phyloP scores from a whole-genome alignment of 495 filamentous ascomycete genomes.

The Echria macrotheca region DNA sequence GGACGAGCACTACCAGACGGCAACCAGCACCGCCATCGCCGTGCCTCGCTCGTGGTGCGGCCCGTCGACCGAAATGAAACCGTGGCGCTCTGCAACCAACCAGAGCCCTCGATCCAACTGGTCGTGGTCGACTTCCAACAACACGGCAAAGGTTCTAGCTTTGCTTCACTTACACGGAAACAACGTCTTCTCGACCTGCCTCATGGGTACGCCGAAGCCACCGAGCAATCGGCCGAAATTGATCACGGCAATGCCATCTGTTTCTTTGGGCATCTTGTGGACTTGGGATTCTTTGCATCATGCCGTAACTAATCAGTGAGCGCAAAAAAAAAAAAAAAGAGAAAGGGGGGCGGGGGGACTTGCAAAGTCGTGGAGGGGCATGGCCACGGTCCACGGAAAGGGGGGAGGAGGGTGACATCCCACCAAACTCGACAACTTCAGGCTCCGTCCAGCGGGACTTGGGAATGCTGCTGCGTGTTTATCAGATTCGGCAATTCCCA shows the following conservation, averaged over 20 bases:
- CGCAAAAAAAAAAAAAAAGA: neutral
- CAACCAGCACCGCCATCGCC: neutral
- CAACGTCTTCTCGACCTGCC: no score
- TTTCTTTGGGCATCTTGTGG: neutral
- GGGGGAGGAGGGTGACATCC: neutral
- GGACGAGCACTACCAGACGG: no score
- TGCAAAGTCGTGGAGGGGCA: no score
- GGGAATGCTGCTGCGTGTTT: neutral
- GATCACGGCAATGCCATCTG: neutral
- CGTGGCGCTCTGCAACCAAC: conserved; percentile 12
- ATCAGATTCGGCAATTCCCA: neutral
- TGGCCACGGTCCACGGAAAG: no score
- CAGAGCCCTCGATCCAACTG: conserved; percentile 2
- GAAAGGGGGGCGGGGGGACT: neutral
- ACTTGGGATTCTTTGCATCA: neutral
- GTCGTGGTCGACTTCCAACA: neutral
- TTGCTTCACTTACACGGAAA: no score
- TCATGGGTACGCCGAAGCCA: no score
- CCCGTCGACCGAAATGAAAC: conserved; percentile 19
- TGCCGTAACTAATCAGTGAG: no score
- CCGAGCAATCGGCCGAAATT: conserved; percentile 5
- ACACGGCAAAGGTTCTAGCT: neutral
- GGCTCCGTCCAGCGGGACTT: neutral
- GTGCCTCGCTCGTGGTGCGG: neutral
- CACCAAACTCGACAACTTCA: conserved; percentile 1